Base-by-base conservation (phyloP, 129 eudicot species). In the Calendula officinalis region DNA sequence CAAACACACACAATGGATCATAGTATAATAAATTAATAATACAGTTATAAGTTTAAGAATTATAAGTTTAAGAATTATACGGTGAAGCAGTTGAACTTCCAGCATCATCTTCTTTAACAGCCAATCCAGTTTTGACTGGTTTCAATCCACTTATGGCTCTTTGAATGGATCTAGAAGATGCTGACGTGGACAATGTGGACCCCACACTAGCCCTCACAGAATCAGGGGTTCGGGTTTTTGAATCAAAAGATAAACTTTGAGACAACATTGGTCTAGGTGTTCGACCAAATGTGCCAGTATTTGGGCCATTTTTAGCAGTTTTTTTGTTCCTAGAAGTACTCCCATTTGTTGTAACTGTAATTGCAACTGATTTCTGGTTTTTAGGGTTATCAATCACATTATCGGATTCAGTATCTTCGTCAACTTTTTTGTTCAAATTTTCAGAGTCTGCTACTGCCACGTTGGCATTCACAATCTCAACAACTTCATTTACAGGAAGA, bases 211-310 rank as follows among this genome's bases (percentile, higher is more conserved):
- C 62, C 57, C 73, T 78, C 38, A 42, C 34, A n/a, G 30, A 3
- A 15, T 62, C 54, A 55, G 35, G 32, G 83, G 74, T 46, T 50
- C 54, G 75, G 34, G 74, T 77, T 60, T 57, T 82, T 9, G 88
- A 67, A 53, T 88, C 94, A 56, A 91, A 82, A 14, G 96, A 91
- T 32, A 56, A 73, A 62, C 94, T 85, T 68, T 78, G 88, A 5
- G 75, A 60, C 63, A 82, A 40, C 49, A 71, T 84, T 39, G 86
- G 76, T 50, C 69, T 80, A 53, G 70, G 47, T 17, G 75, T 76
- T 17, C 80, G 77, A 69, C 72, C 78, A 3, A 69, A 39, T 9
- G 66, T 60, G 27, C 75, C 80, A 3, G 48, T 60, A 30, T 51
- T 74, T 15, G 83, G 40, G 52, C 64, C 74, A 7, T 74, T 76